A percentile compares a stretch with the other conserved stretches of the same genome.
phyloP scores from a whole-genome alignment of 2,329 filamentous ascomycete genomes.

The Emmonsiellopsis sp. region DNA sequence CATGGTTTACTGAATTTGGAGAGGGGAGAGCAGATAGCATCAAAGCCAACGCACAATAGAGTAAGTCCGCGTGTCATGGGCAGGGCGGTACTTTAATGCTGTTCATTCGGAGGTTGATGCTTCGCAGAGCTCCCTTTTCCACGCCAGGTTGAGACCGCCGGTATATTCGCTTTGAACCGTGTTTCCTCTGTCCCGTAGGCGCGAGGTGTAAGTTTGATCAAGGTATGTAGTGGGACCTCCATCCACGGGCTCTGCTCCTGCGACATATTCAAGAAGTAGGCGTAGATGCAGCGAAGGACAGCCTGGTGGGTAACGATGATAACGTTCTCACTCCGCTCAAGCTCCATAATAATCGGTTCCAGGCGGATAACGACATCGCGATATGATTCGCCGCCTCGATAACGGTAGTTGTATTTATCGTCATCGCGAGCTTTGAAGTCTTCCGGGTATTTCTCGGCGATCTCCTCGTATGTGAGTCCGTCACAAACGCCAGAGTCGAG shows the following conservation, averaged over 20 bases:
- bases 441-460: conserved; percentile 81
- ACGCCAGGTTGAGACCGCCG: conserved; percentile 91
- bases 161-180: conserved; percentile 80
- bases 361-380: conserved; percentile 95
- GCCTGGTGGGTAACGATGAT: conserved; percentile 97
- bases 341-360: conserved; percentile 98
- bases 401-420: conserved; percentile 99
- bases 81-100: neutral
- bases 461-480: conserved; percentile 90
- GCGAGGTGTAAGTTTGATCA: conserved; percentile 91
- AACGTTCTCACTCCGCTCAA: conserved; percentile 92
- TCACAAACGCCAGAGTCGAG: conserved; percentile 95
- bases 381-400: conserved; percentile 90
- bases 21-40: too few species aligned
- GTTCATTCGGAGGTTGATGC: conserved; percentile 48
- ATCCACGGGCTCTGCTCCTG: conserved; percentile 95
- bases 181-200: conserved; percentile 91
- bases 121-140: conserved; percentile 88
- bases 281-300: conserved; percentile 92
- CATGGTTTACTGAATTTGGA: too few species aligned
- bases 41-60: too few species aligned
- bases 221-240: conserved; percentile 90
- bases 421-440: conserved; percentile 94
- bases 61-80: neutral
- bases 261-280: conserved; percentile 96